phyloP scores from a whole-genome alignment of 1,139 yeast genomes.

The Scheffersomyces insectosa region DNA sequence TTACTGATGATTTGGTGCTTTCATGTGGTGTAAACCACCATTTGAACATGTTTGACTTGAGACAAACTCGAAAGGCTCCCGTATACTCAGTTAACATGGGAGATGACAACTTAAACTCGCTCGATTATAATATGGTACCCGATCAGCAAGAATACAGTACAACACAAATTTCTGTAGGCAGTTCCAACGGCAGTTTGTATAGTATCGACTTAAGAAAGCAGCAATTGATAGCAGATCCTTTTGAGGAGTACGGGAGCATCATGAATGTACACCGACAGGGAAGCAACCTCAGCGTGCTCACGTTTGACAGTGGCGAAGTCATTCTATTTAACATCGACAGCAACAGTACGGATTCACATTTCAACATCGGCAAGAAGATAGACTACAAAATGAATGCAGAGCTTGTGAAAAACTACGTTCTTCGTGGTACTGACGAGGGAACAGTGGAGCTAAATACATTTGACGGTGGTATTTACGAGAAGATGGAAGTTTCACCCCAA shows the following conservation, averaged over 20 bases:
- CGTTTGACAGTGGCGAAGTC: constrained; percentile 13
- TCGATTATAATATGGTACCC: constrained; percentile 13
- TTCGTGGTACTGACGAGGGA: constrained; percentile 16
- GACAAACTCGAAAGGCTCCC: constrained; percentile 12
- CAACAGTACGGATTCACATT: background rate
- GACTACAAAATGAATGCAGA: constrained; percentile 9
- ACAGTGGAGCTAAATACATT: constrained; percentile 11
- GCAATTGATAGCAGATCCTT: constrained; percentile 13
- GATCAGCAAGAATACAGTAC: constrained; percentile 1
- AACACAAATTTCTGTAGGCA: constrained; percentile 19
- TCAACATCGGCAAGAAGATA: background rate
- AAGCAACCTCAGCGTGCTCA: constrained; percentile 8
- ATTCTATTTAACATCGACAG: background rate
- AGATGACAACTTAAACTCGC: constrained; percentile 29
- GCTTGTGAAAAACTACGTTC: constrained; percentile 10
- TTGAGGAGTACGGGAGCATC: constrained; percentile 8
- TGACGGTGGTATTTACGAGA: no score
- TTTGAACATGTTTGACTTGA: constrained; percentile 20
- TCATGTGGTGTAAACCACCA: constrained; percentile 28
- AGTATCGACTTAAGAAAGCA: constrained; percentile 29
- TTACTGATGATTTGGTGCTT: constrained; percentile 17
- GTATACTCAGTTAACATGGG: constrained; percentile 21
- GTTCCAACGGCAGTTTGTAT: constrained; percentile 30
- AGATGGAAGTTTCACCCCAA: no score
- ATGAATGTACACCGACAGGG: constrained; percentile 3